Percentiles rank a stretch among this genome's conserved stretches.
Evolutionary conservation across 345 rosid species (phyloP).

Genomic region (Linum lewisii): DNA sequence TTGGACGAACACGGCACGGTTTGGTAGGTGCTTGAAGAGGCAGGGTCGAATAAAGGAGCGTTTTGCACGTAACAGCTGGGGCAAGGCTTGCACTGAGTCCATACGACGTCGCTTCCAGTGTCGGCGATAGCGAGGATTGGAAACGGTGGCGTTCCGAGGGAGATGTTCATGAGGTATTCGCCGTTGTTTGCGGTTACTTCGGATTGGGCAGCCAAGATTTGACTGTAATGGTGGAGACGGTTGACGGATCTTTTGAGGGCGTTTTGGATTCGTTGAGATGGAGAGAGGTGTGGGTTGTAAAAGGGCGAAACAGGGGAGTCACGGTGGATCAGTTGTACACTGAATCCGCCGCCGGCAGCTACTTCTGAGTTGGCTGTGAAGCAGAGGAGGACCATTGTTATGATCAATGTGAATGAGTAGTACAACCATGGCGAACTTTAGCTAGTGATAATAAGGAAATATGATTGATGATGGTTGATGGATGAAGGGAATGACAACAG

Average conservation of each 20-base stretch:
- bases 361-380: too few species aligned
- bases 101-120: slow-evolving; percentile 5
- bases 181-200: neutral
- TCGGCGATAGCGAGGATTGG: neutral
- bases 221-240: neutral
- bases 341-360: neutral
- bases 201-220: neutral
- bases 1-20: slow-evolving; percentile 1
- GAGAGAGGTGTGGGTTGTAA: slow-evolving; percentile 1
- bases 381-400: too few species aligned
- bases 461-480: too few species aligned
- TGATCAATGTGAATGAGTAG: too few species aligned
- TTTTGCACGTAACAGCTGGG: neutral
- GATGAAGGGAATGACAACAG: too few species aligned
- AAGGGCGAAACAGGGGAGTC: slow-evolving; percentile 15
- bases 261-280: neutral
- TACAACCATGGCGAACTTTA: too few species aligned
- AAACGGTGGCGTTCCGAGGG: slow-evolving; percentile 11
- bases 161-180: slow-evolving; percentile 12
- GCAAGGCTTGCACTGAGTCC: slow-evolving; percentile 13
- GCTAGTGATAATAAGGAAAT: too few species aligned
- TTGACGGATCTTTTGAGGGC: neutral
- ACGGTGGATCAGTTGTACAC: slow-evolving; percentile 11
- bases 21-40: slow-evolving; percentile 4
- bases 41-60: slow-evolving; percentile 1